phyloP scores from a whole-genome alignment of 805 yeast genomes.

The Saccharomycopsis fodiens region DNA sequence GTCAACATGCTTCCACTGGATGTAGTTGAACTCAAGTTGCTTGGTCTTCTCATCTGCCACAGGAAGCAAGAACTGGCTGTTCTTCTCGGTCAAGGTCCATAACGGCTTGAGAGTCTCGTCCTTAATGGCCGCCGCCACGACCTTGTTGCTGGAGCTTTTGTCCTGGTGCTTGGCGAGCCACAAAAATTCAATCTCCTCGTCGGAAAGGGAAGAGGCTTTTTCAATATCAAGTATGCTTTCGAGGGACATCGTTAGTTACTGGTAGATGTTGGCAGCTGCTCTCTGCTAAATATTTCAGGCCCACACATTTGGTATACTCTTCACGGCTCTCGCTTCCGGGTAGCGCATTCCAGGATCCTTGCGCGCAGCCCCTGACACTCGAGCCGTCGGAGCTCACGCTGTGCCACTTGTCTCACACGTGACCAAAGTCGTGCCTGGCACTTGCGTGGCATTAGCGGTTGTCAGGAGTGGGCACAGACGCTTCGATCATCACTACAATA shows the following conservation, averaged over 20 bases:
- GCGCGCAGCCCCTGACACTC: too few species aligned
- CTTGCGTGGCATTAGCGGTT: too few species aligned
- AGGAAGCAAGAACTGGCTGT: constrained; percentile 17
- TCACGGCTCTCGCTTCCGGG: too few species aligned
- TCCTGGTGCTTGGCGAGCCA: constrained; percentile 13
- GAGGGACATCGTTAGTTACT: constrained; percentile 7
- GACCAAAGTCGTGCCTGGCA: too few species aligned
- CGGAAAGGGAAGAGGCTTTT: constrained; percentile 8
- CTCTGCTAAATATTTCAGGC: too few species aligned
- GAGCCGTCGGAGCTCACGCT: too few species aligned
- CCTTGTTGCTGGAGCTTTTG: not conserved
- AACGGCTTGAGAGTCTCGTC: constrained; percentile 2
- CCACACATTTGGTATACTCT: too few species aligned
- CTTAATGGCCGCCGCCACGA: constrained; percentile 10
- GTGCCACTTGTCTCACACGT: too few species aligned
- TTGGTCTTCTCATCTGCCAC: constrained; percentile 9
- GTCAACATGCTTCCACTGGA: constrained; percentile 18
- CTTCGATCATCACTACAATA: too few species aligned
- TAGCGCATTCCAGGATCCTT: too few species aligned
- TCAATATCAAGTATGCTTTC: constrained; percentile 8
- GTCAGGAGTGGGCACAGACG: too few species aligned
- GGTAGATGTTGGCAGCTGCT: not conserved
- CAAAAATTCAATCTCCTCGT: constrained; percentile 15
- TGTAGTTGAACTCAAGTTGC: constrained; percentile 18
- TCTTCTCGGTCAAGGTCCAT: constrained; percentile 3